Evolutionary conservation across 495 filamentous ascomycete genomes (phyloP).

Genomic region (Extremus antarcticus): DNA sequence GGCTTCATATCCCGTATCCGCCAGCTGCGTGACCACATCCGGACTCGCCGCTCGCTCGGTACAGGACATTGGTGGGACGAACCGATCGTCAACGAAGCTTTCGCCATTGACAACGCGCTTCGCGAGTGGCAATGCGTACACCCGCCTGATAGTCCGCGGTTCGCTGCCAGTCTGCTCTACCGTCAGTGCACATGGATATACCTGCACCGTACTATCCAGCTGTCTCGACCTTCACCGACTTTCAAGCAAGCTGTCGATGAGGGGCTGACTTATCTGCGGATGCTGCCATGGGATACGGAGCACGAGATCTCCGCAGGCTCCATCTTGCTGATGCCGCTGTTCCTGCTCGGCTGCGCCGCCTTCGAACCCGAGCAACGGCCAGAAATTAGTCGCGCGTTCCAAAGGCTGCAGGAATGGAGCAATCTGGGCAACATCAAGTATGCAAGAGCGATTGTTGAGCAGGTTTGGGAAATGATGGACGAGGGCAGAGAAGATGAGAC

Average conservation of each 20-base stretch:
- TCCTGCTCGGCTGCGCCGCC: conserved; percentile 78
- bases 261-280: conserved; percentile 53
- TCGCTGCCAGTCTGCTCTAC: conserved; percentile 69
- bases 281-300: conserved; percentile 44
- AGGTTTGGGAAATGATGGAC: conserved; percentile 77
- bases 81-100: conserved; percentile 58
- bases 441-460: conserved; percentile 62
- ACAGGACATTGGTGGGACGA: conserved; percentile 66
- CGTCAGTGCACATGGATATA: conserved; percentile 89
- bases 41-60: conserved; percentile 50
- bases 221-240: conserved; percentile 50
- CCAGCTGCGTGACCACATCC: conserved; percentile 64
- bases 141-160: conserved; percentile 58
- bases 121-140: conserved; percentile 65
- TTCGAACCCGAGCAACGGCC: conserved; percentile 60
- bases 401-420: conserved; percentile 62
- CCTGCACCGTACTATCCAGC: conserved; percentile 72
- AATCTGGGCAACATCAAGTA: conserved; percentile 71
- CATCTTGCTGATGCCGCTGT: conserved; percentile 77
- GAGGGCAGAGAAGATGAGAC: conserved; percentile 54
- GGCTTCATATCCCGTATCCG: conserved; percentile 72
- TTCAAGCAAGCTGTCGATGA: conserved; percentile 64
- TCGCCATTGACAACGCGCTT: conserved; percentile 66
- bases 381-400: conserved; percentile 57
- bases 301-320: conserved; percentile 48